A percentile compares a stretch with the other conserved stretches of the same genome.
Evolutionary conservation across 1,284 basidiomycete genomes (phyloP).

Genomic region (Cryptococcus wingfieldii): DNA sequence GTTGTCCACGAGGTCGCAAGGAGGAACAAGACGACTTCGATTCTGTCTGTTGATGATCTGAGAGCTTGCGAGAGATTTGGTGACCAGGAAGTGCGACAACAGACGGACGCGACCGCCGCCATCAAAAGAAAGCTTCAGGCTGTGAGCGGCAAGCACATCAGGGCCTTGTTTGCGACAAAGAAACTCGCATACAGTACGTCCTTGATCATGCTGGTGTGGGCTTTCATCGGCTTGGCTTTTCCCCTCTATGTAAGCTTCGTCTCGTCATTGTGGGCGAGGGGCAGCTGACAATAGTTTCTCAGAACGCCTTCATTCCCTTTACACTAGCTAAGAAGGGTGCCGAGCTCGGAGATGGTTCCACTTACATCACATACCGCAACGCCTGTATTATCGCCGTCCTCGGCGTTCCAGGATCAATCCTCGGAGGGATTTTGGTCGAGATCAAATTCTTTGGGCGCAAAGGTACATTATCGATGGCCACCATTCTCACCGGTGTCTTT

Average conservation of each 20-base stretch:
- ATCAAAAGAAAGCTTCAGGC: conserved; percentile 42
- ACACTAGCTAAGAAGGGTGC: conserved; percentile 51
- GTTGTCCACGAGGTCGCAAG: conserved; percentile 53
- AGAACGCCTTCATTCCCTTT: conserved; percentile 56
- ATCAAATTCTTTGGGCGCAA: conserved; percentile 54
- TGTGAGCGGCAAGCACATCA: conserved; percentile 53
- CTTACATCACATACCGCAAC: conserved; percentile 54
- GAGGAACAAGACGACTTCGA: conserved; percentile 54
- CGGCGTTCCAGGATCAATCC: conserved; percentile 59
- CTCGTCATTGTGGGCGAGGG: neutral
- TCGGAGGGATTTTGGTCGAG: conserved; percentile 59
- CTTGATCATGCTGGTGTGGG: conserved; percentile 58
- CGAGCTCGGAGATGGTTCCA: conserved; percentile 38
- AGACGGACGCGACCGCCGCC: conserved; percentile 17
- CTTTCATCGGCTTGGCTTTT: conserved; percentile 61
- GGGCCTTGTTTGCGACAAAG: conserved; percentile 55
- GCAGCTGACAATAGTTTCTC: neutral
- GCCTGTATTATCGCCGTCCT: conserved; percentile 50
- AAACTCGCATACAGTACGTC: conserved; percentile 56
- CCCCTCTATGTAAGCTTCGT: conserved; percentile 49
- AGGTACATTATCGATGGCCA: conserved; percentile 54
- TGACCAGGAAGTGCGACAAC: conserved; percentile 8
- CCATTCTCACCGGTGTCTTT: conserved; percentile 57
- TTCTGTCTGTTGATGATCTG: conserved; percentile 54
- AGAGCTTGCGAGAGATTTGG: conserved; percentile 34